phyloP scores from a whole-genome alignment of 768 basidiomycete species.

The Daedaleopsis sinensis region DNA sequence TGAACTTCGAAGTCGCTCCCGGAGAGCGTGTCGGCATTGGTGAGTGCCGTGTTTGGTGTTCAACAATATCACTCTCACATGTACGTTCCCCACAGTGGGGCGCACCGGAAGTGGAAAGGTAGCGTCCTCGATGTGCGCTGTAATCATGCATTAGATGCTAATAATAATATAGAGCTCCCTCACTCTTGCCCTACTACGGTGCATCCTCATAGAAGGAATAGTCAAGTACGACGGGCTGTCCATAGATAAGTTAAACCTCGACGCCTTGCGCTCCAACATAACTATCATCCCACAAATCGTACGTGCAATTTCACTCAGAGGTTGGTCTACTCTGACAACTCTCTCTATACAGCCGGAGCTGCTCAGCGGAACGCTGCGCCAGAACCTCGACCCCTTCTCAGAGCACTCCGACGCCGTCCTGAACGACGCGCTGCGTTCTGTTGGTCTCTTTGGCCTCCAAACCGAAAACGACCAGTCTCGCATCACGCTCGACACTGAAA shows the following conservation, averaged over 20 bases:
- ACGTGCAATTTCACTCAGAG: slow-evolving; percentile 12
- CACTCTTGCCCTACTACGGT: slow-evolving; percentile 50
- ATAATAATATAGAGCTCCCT: slow-evolving; percentile 58
- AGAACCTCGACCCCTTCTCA: slow-evolving; percentile 61
- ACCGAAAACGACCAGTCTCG: slow-evolving; percentile 39
- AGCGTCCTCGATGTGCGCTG: no score
- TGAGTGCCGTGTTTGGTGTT: slow-evolving; percentile 5
- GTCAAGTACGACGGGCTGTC: slow-evolving; percentile 48
- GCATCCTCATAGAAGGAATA: slow-evolving; percentile 51
- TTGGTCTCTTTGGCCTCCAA: slow-evolving; percentile 49
- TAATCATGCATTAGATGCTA: no score
- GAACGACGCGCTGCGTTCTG: slow-evolving; percentile 50
- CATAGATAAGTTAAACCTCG: slow-evolving; percentile 45
- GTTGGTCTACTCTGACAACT: neutral
- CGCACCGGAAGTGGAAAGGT: slow-evolving; percentile 62
- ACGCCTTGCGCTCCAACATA: slow-evolving; percentile 47
- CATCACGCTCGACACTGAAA: slow-evolving; percentile 47
- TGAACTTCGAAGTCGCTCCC: slow-evolving; percentile 54
- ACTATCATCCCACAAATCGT: slow-evolving; percentile 48
- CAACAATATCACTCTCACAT: neutral
- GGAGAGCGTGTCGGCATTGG: slow-evolving; percentile 62
- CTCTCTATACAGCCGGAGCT: slow-evolving; percentile 39
- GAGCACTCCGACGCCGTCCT: slow-evolving; percentile 55
- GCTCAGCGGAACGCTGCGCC: slow-evolving; percentile 55
- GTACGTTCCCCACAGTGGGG: slow-evolving; percentile 45